Evolutionary conservation across 192 early-diverging fungal species (phyloP).

Genomic region (Irineochytrium annulatum): DNA sequence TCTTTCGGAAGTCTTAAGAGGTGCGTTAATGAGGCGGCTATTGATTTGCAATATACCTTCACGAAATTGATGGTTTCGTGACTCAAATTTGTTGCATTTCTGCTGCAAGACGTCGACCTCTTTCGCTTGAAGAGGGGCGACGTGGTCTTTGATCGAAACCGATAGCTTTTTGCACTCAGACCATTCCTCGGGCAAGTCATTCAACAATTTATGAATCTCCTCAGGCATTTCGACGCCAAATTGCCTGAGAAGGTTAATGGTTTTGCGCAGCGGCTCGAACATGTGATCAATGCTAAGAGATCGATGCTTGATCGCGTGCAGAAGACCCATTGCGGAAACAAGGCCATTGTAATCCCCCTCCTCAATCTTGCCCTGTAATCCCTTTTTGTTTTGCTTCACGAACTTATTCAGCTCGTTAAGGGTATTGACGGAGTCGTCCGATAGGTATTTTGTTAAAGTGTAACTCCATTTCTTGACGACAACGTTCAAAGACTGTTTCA

Average conservation of each 20-base stretch:
- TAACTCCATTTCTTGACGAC: constrained; percentile 67
- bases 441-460: constrained; percentile 60
- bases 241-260: constrained; percentile 56
- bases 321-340: constrained; percentile 54
- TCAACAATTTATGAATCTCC: constrained; percentile 60
- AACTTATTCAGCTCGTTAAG: constrained; percentile 60
- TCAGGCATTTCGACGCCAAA: constrained; percentile 65
- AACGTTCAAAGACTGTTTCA: constrained; percentile 61
- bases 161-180: constrained; percentile 62
- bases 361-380: constrained; percentile 50
- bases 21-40: too few relatives aligned
- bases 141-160: constrained; percentile 56
- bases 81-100: constrained; percentile 66
- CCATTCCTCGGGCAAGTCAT: constrained; percentile 64
- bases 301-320: constrained; percentile 61
- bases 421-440: constrained; percentile 52
- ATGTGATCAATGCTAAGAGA: constrained; percentile 51
- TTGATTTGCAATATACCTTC: too few relatives aligned
- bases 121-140: constrained; percentile 59
- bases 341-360: constrained; percentile 61
- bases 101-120: constrained; percentile 64
- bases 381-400: constrained; percentile 52
- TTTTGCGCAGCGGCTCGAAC: constrained; percentile 65
- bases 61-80: constrained; percentile 57
- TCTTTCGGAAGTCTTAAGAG: constrained; percentile 62